These are phyloP conservation scores for Diplodia intermedia DNA, from an alignment of 2,329 filamentous ascomycete genomes.

Conservation along the genomic window DNA sequence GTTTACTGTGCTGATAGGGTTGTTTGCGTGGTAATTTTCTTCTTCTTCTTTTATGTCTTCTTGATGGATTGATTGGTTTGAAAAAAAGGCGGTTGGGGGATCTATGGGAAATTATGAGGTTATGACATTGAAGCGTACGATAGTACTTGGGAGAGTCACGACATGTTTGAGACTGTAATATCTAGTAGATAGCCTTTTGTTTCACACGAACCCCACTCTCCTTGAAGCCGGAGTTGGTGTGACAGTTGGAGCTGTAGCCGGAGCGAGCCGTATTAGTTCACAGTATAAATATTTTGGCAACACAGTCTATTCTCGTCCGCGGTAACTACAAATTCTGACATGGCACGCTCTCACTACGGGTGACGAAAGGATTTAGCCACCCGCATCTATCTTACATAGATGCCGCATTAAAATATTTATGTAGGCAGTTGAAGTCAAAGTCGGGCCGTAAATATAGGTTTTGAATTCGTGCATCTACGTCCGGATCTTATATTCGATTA, in stretches of 20 bases:
- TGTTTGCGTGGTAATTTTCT: neutral
- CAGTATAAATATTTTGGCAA: too few relatives aligned
- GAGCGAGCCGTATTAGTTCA: too few relatives aligned
- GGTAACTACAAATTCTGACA: too few relatives aligned
- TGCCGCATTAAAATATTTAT: too few relatives aligned
- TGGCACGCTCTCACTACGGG: too few relatives aligned
- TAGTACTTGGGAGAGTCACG: neutral
- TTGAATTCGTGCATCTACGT: too few relatives aligned
- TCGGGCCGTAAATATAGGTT: too few relatives aligned
- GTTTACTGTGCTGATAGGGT: neutral
- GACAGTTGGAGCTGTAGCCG: neutral
- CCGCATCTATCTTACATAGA: too few relatives aligned
- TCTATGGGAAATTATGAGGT: neutral
- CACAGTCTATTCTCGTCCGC: too few relatives aligned
- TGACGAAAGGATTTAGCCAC: too few relatives aligned
- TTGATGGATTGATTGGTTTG: neutral
- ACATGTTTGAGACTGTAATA: neutral
- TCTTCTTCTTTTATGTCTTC: neutral
- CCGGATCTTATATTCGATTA: too few relatives aligned
- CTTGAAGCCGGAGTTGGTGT: neutral
- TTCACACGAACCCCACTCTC: neutral
- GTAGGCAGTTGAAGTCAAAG: too few relatives aligned
- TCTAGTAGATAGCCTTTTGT: neutral
- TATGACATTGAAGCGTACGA: neutral
- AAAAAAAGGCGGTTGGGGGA: neutral